A percentile compares a stretch with the other conserved stretches of the same genome.
These are phyloP conservation scores for Blastobotrys raffinosifermentans DNA, from an alignment of 1,139 yeast genomes.

Conservation along the genomic window DNA sequence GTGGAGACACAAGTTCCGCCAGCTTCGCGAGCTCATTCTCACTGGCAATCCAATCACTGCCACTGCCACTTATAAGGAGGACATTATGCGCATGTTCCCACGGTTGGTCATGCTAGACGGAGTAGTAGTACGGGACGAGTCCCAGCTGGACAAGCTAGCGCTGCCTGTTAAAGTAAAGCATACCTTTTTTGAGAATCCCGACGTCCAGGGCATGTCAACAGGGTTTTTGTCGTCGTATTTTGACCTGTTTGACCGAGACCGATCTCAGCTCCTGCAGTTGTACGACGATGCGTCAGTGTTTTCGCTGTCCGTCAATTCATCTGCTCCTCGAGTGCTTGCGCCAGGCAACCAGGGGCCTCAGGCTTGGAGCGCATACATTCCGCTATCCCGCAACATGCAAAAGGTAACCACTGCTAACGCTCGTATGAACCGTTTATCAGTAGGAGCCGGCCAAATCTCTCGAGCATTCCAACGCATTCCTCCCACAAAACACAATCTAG, in stretches of 20 bases:
- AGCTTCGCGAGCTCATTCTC: constrained; percentile 68
- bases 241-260: constrained; percentile 74
- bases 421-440: constrained; percentile 54
- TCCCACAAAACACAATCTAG: constrained; percentile 62
- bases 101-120: constrained; percentile 75
- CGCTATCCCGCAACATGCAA: constrained; percentile 70
- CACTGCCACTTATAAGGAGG: constrained; percentile 49
- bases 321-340: constrained; percentile 37
- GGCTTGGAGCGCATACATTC: constrained; percentile 32
- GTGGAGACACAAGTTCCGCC: constrained; percentile 72
- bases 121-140: constrained; percentile 66
- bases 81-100: constrained; percentile 70
- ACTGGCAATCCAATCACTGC: constrained; percentile 69
- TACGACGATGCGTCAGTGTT: constrained; percentile 84
- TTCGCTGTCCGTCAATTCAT: constrained; percentile 55
- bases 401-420: constrained; percentile 56
- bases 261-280: constrained; percentile 61
- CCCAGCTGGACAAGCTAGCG: constrained; percentile 43
- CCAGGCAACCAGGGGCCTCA: constrained; percentile 18
- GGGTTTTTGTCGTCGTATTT: constrained; percentile 70
- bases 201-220: constrained; percentile 63
- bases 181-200: constrained; percentile 78
- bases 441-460: constrained; percentile 64
- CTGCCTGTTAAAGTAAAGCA: constrained; percentile 45
- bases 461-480: constrained; percentile 65